phyloP scores from a whole-genome alignment of 257 asterid species.

The Misopates orontium region DNA sequence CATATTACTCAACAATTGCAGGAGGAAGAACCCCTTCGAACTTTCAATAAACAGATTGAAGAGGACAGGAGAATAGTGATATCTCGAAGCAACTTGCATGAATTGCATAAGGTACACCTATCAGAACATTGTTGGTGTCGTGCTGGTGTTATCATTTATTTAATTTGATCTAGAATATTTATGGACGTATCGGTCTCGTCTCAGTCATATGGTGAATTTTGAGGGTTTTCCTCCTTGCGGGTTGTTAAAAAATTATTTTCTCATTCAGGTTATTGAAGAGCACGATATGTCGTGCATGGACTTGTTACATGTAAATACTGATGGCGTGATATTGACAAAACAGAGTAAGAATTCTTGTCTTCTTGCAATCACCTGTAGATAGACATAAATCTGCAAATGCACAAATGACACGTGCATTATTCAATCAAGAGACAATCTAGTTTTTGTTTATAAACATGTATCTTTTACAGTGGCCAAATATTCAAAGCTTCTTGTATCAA shows the following conservation, averaged over 20 bases:
- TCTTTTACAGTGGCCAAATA: conserved; percentile 6
- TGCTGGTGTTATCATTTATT: conserved; percentile 1
- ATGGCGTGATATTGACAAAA: conserved; percentile 78
- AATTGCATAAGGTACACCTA: conserved; percentile 71
- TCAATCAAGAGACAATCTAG: conserved; percentile 1
- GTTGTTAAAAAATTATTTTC: conserved; percentile 17
- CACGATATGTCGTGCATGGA: conserved; percentile 74
- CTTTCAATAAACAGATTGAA: conserved; percentile 87
- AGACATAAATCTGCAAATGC: not conserved
- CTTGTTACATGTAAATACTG: conserved; percentile 71
- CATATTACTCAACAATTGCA: conserved; percentile 40
- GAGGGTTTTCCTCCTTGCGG: conserved; percentile 2
- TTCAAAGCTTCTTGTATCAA: conserved; percentile 7
- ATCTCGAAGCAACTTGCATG: conserved; percentile 83
- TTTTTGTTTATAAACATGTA: conserved; percentile 1
- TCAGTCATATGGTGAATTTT: not conserved
- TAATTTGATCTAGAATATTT: conserved; percentile 1
- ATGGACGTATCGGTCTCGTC: conserved; percentile 1
- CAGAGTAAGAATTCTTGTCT: conserved; percentile 60
- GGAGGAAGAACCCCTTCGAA: conserved; percentile 85
- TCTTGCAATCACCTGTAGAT: conserved; percentile 4
- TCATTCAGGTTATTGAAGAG: conserved; percentile 89
- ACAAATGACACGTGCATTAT: conserved; percentile 4
- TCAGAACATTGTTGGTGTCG: conserved; percentile 17
- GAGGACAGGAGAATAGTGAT: conserved; percentile 87